Base-by-base conservation (phyloP, 2,329 filamentous ascomycete genomes). In the Proliferodiscus dingleyae region DNA sequence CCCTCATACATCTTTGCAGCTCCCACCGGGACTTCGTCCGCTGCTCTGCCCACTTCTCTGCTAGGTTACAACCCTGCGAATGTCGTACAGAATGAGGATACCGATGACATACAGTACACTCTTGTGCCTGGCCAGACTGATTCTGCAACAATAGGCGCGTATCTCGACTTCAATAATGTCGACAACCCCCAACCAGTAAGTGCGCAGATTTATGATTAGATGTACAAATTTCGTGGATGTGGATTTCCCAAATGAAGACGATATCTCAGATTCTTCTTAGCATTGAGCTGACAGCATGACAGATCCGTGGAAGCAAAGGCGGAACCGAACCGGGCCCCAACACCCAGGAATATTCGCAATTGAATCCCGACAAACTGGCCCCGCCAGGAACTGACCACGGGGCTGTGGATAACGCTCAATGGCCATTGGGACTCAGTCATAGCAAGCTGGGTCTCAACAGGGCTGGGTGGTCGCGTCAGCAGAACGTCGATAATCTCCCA, bases 381-480 rank as follows among this genome's bases (percentile, higher is more conserved):
- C 84, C 85, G 15, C 85, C 85, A 0, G 81, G 77, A 60, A 89
- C 85, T 5, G 85, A 89, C 59, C 78, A 82, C 63, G 85, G 85
- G 28, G 78, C 76, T 54, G 71, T 89, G 61, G 67, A 75, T 41
- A 88, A 87, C 64, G 80, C 88, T 77, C 74, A 82, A 49, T 89
- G 85, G 85, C 81, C 78, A 71, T n/a, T 56, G 16, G 52, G 52
- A 3, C 41, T 54, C 22, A 53, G 50, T 37, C 56, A 60, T 36
- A 34, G 29, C 3, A 53, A 52, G 32, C 45, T 87, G 73, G 83
- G 76, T 70, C 75, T 30, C 64, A 74, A 2, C 70, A 79, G 88
- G 64, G 83, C 82, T 38, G 84, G 85, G 43, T 89, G 85, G 85
- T 86, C 85, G 1, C 74, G 85, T 19, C 82, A 89, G 64, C 88